A percentile compares a stretch with the other conserved stretches of the same genome.
phyloP scores from a whole-genome alignment of 1,284 basidiomycete genomes.

The Puccinia hordei region DNA sequence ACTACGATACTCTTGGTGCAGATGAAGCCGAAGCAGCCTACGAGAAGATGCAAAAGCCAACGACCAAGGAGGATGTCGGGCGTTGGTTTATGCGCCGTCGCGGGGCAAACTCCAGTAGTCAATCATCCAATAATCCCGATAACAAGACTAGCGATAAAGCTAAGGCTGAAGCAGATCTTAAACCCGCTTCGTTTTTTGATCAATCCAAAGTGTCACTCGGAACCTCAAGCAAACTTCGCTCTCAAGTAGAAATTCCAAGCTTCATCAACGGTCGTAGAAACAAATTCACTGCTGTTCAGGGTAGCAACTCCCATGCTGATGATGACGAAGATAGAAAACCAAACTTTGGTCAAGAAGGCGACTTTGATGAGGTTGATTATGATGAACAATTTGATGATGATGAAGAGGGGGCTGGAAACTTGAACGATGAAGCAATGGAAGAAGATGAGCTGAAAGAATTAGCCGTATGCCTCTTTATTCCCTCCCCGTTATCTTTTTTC shows the following conservation, averaged over 20 bases:
- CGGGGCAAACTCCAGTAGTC: constrained; percentile 59
- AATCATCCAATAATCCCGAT: constrained; percentile 34
- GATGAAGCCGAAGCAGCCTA: constrained; percentile 68
- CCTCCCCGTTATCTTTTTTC: background rate
- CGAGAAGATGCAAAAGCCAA: constrained; percentile 64
- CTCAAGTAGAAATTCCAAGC: constrained; percentile 62
- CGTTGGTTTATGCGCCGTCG: constrained; percentile 52
- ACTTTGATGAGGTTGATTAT: constrained; percentile 74
- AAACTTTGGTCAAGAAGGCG: constrained; percentile 50
- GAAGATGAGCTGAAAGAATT: constrained; percentile 82
- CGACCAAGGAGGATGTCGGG: constrained; percentile 53
- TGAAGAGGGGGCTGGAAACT: constrained; percentile 68
- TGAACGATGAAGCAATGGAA: constrained; percentile 69
- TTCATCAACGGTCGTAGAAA: constrained; percentile 20
- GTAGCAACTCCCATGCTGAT: constrained; percentile 62
- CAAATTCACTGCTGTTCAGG: constrained; percentile 50
- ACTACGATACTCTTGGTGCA: constrained; percentile 69
- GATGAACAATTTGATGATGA: constrained; percentile 84
- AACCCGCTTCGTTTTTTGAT: constrained; percentile 47
- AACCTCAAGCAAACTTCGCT: constrained; percentile 63
- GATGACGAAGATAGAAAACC: constrained; percentile 50
- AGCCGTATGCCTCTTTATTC: constrained; percentile 65
- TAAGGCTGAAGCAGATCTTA: constrained; percentile 60
- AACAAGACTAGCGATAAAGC: constrained; percentile 30
- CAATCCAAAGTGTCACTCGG: constrained; percentile 52